phyloP scores from a whole-genome alignment of 176 grass and related monocot genomes.

The Aegilops sharonensis region DNA sequence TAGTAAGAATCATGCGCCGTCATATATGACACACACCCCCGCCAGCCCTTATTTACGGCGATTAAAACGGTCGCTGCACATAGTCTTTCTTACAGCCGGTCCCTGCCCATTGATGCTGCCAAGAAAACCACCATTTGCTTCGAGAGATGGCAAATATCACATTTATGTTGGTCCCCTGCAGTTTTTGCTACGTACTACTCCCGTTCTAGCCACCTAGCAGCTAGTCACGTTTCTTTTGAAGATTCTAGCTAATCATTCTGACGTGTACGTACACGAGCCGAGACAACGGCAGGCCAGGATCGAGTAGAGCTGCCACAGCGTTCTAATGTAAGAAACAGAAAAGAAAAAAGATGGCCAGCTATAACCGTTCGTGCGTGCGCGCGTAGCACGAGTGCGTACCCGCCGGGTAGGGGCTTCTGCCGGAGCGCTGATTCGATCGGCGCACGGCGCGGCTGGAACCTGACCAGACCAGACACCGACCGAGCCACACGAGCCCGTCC shows the following conservation, averaged over 20 bases:
- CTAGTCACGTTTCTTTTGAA: no score
- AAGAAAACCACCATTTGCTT: slow-evolving; percentile 9
- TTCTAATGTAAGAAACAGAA: no score
- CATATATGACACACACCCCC: no score
- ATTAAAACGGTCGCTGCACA: no score
- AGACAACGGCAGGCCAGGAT: background rate
- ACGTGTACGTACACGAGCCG: background rate
- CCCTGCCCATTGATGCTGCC: background rate
- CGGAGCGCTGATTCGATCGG: no score
- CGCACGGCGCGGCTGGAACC: background rate
- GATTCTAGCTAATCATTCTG: background rate
- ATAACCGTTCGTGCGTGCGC: background rate
- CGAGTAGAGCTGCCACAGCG: no score
- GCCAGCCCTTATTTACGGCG: no score
- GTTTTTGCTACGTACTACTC: background rate
- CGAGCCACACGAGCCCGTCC: background rate
- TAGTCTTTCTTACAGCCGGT: background rate
- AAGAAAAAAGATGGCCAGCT: background rate
- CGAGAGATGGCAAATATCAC: background rate
- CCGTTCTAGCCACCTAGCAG: no score
- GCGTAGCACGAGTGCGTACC: background rate
- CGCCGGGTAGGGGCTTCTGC: background rate
- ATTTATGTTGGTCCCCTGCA: background rate
- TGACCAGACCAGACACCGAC: slow-evolving; percentile 5
- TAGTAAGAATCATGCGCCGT: no score